These are phyloP conservation scores for Pleurotus djamor DNA, from an alignment of 768 basidiomycete genomes.

Conservation along the genomic window DNA sequence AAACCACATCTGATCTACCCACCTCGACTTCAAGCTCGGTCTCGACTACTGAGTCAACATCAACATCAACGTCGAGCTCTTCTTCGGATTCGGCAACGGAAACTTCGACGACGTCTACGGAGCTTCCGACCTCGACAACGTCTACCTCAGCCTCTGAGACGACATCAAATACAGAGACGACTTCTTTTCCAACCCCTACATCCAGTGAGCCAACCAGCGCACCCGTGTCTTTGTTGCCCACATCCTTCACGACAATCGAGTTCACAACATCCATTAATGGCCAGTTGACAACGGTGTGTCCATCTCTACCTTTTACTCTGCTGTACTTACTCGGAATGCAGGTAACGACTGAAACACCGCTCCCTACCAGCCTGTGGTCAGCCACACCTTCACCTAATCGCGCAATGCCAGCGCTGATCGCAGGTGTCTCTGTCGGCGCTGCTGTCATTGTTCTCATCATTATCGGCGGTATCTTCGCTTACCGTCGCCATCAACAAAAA, in stretches of 20 bases:
- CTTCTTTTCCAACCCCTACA: not conserved
- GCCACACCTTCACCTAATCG: not conserved
- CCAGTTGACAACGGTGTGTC: constrained; percentile 7
- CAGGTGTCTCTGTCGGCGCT: not conserved
- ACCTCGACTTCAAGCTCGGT: not conserved
- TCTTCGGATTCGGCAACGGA: too few species aligned
- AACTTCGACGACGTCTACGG: not conserved
- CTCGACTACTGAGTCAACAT: too few species aligned
- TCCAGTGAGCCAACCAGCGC: not conserved
- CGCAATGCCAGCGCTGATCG: constrained; percentile 7
- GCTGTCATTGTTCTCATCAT: not conserved
- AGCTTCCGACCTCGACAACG: not conserved
- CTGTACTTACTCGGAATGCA: not conserved
- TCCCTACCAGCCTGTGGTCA: constrained; percentile 10
- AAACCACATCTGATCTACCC: not conserved
- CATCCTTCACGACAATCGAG: not conserved
- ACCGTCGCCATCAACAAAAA: constrained; percentile 2
- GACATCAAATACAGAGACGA: not conserved
- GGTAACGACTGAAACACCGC: constrained; percentile 4
- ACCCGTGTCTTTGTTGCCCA: not conserved
- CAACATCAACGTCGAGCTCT: too few species aligned
- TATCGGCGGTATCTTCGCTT: constrained; percentile 4
- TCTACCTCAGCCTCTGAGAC: not conserved
- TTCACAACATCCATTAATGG: constrained; percentile 8
- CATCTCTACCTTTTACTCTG: not conserved